Evolutionary conservation across 257 asterid species (phyloP).

Genomic region (Anisodus acutangulus): DNA sequence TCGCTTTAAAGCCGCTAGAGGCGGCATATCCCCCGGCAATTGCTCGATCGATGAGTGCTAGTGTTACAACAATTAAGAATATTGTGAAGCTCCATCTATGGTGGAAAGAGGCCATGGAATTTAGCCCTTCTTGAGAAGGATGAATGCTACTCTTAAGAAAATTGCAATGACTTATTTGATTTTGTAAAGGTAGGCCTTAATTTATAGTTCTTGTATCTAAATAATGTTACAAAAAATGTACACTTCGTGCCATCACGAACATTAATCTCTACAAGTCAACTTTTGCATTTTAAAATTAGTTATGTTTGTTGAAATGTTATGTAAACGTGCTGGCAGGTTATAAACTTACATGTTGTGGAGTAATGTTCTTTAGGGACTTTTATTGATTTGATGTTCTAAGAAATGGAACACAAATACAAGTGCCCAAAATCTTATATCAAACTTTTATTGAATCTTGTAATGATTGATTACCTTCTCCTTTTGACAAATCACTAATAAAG

Average conservation of each 20-base stretch:
- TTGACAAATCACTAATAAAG: neutral
- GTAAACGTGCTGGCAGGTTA: constrained; percentile 35
- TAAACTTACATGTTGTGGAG: neutral
- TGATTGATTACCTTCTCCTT: neutral
- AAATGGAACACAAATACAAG: neutral
- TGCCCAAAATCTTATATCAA: neutral
- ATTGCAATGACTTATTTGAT: constrained; percentile 34
- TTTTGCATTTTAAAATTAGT: neutral
- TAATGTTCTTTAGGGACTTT: neutral
- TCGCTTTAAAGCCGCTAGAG: constrained; percentile 40
- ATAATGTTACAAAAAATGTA: neutral
- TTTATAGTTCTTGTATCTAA: constrained; percentile 34
- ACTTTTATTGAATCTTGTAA: neutral
- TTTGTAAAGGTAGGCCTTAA: constrained; percentile 32
- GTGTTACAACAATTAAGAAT: constrained; percentile 34
- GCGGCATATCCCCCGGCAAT: constrained; percentile 44
- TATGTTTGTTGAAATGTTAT: neutral
- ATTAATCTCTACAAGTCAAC: neutral
- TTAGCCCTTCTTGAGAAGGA: neutral
- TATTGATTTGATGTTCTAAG: neutral
- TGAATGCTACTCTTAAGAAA: neutral
- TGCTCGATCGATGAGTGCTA: constrained; percentile 36
- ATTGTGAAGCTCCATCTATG: constrained; percentile 43
- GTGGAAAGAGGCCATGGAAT: constrained; percentile 50
- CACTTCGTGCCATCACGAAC: constrained; percentile 50